Evolutionary conservation across 2,329 filamentous ascomycete genomes (phyloP).

Genomic region (Sclerotinia minor): DNA sequence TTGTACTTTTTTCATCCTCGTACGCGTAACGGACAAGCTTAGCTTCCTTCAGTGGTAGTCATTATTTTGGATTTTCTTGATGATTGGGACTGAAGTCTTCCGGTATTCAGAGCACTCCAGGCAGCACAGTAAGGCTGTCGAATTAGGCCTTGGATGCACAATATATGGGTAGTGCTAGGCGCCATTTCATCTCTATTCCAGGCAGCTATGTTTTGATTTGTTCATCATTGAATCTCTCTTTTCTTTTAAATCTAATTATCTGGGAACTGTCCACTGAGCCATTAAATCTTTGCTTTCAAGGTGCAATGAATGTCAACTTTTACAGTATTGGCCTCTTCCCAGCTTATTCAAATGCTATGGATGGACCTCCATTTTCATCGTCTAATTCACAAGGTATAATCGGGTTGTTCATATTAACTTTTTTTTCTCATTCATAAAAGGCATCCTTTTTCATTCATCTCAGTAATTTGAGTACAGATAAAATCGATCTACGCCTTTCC

Average conservation of each 20-base stretch:
- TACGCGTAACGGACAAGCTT: too few species aligned
- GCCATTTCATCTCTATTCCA: too few species aligned
- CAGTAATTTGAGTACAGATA: background rate
- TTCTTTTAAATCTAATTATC: too few species aligned
- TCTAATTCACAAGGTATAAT: background rate
- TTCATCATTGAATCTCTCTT: too few species aligned
- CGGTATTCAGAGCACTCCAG: background rate
- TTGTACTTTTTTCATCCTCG: background rate
- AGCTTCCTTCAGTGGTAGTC: background rate
- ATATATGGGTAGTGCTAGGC: background rate
- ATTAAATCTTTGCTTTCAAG: too few species aligned
- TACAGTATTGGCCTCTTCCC: too few species aligned
- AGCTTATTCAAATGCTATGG: background rate
- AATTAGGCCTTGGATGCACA: background rate
- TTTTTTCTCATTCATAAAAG: background rate
- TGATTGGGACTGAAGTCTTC: too few species aligned
- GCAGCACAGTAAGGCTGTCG: background rate
- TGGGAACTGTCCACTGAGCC: too few species aligned
- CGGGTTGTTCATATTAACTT: background rate
- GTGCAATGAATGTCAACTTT: too few species aligned
- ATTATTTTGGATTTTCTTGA: background rate
- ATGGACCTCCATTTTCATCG: background rate
- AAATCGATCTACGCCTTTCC: background rate
- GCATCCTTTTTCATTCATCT: background rate
- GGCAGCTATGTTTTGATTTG: too few species aligned